Evolutionary conservation across 148 eudicot genomes (phyloP).

Genomic region (Chenopodium album): DNA sequence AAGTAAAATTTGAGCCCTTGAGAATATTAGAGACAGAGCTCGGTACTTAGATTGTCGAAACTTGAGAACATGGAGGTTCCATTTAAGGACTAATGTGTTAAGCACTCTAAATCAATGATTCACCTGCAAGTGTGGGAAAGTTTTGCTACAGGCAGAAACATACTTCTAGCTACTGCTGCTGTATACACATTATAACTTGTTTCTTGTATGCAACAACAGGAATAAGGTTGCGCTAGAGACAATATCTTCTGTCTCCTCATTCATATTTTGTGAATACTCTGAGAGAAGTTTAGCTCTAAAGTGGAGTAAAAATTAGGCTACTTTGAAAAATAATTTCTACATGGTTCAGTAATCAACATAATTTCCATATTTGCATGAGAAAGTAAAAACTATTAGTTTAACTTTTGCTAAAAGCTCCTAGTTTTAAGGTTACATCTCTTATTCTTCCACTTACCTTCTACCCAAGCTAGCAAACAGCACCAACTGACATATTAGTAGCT

Average conservation of each 20-base stretch:
- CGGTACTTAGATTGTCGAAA: not conserved
- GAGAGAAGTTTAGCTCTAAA: not conserved
- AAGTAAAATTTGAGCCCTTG: not conserved
- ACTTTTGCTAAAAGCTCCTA: not conserved
- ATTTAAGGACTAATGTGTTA: not conserved
- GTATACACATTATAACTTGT: not conserved
- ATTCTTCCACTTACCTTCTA: not conserved
- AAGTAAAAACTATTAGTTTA: not conserved
- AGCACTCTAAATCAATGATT: not conserved
- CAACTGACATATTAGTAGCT: not conserved
- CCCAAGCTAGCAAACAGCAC: not conserved
- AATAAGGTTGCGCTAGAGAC: too few species aligned
- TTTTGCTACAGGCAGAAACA: not conserved
- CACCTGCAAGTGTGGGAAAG: not conserved
- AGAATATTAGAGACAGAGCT: not conserved
- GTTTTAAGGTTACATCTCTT: not conserved
- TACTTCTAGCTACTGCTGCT: not conserved
- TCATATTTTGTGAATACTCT: not conserved
- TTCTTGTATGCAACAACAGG: too few species aligned
- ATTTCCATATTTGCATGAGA: not conserved
- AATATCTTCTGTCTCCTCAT: not conserved
- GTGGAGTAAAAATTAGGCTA: not conserved
- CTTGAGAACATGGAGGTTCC: too few species aligned
- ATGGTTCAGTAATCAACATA: not conserved
- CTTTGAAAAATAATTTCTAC: too few species aligned